A percentile compares a stretch with the other conserved stretches of the same genome.
phyloP scores from a whole-genome alignment of 2,329 filamentous ascomycete species.

The Fusarium sp. region DNA sequence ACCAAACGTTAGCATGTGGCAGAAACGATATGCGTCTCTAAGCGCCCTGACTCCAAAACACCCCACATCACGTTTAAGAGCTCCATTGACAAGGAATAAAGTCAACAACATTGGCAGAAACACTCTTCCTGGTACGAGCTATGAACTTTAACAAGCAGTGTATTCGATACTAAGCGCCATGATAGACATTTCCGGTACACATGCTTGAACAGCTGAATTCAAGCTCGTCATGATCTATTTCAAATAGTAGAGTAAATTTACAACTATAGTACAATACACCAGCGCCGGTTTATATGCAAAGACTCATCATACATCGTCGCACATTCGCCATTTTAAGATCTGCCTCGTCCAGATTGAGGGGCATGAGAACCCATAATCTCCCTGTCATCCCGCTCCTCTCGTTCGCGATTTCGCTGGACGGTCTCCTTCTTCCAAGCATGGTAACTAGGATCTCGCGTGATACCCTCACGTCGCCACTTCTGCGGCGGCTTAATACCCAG shows the following conservation, averaged over 20 bases:
- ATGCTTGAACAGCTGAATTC: not conserved
- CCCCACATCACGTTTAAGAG: constrained; percentile 20
- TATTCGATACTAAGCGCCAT: not conserved
- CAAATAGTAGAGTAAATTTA: constrained; percentile 34
- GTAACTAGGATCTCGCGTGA: constrained; percentile 60
- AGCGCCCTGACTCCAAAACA: constrained; percentile 38
- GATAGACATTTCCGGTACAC: not conserved
- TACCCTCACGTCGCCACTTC: constrained; percentile 70
- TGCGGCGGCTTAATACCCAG: constrained; percentile 72
- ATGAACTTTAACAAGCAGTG: too few species aligned
- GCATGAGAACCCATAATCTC: constrained; percentile 24
- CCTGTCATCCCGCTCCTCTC: constrained; percentile 50
- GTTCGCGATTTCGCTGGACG: constrained; percentile 48
- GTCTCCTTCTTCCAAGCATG: constrained; percentile 54
- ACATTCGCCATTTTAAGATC: constrained; percentile 25
- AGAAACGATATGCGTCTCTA: constrained; percentile 46
- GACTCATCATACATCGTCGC: constrained; percentile 17
- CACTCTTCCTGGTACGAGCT: not conserved
- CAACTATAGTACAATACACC: constrained; percentile 39
- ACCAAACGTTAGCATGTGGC: constrained; percentile 41
- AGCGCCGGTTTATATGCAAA: constrained; percentile 35
- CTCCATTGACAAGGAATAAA: constrained; percentile 24
- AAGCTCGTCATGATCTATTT: constrained; percentile 23
- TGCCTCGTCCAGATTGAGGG: constrained; percentile 12
- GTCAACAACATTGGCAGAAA: constrained; percentile 24